Evolutionary conservation across 2,329 filamentous ascomycete genomes (phyloP), one percentile per base, ranked within the genome.

Genomic region (Penicillium sp.): DNA sequence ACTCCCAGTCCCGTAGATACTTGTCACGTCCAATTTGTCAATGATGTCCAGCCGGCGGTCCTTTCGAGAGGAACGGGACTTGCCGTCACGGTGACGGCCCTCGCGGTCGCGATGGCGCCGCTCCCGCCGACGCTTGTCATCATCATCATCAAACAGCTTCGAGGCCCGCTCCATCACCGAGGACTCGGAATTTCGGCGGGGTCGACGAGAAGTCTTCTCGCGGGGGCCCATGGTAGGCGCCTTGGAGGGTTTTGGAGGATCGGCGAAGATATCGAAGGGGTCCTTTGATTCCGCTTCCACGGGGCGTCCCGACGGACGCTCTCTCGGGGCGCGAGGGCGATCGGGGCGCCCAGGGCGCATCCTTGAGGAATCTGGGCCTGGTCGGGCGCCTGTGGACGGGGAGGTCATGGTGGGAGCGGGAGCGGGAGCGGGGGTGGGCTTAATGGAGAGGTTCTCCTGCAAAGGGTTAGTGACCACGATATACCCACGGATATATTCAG

Each of bases 21-120:
- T 91, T 4, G 91, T 96, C 55, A 93, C 91, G 74, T 97, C 93
- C 57, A 98, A 77, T 69, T 96, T 92, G 74, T 98, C 93, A 63
- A 98, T 97, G 40, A 97, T 81, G 68, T 98, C 93, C 57, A 97
- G 70, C 47, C 66, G 64, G 44, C 72, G 66, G 42, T 67, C 67
- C 50, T 68, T 69, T 46, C 70, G 69, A 50, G 69, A 70, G 18
- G 66, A 71, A 10, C 67, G 66, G 29, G 66, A 57, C 48, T 72
- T 71, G 29, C 66, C 64, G 48, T 74, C 69, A 38, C 64, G 67
- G 46, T 67, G 59, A 65, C 75, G 62, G 23, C 59, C 66, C 60
- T 78, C 71, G 66, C 79, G 76, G 38, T 79, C 77, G 37, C 77
- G 73, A 47, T 78, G 67, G 43, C 68, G 72, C 49, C 75, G 69